Evolutionary conservation across 352 stramenopile species (phyloP).

Genomic region (Globisporangium viniferum): DNA sequence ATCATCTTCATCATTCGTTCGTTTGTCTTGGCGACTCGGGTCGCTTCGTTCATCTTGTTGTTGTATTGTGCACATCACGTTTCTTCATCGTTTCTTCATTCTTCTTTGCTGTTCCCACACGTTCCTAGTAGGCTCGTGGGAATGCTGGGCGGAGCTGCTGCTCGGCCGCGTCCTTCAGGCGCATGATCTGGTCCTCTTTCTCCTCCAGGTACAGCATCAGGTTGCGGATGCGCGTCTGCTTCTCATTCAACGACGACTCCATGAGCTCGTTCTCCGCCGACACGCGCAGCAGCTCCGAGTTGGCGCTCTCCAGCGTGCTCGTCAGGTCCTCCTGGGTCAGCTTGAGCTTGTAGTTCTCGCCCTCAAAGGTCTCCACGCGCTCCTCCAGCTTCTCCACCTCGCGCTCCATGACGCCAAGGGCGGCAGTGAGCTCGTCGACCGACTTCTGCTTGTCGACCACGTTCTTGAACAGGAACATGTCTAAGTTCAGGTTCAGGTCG

Average conservation of each 20-base stretch:
- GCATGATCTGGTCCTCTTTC: constrained; percentile 65
- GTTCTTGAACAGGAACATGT: constrained; percentile 78
- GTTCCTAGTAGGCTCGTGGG: constrained; percentile 1
- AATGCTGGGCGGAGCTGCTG: constrained; percentile 10
- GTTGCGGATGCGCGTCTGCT: constrained; percentile 51
- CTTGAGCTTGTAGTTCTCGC: constrained; percentile 54
- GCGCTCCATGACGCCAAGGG: constrained; percentile 63
- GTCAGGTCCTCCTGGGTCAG: constrained; percentile 44
- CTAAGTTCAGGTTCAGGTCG: constrained; percentile 48
- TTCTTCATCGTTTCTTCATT: neutral
- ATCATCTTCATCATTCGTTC: neutral
- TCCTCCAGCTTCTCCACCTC: constrained; percentile 59
- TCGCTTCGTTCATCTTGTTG: neutral
- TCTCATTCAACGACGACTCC: constrained; percentile 46
- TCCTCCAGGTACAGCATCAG: constrained; percentile 57
- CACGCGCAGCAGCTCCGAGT: constrained; percentile 52
- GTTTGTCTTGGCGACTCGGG: neutral
- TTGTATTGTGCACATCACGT: neutral
- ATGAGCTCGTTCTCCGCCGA: constrained; percentile 56
- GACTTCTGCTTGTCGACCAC: constrained; percentile 61
- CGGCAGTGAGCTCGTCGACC: constrained; percentile 63
- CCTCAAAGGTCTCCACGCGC: constrained; percentile 48
- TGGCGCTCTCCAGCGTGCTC: constrained; percentile 45
- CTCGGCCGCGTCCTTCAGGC: constrained; percentile 39
- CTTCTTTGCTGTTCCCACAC: neutral